phyloP scores from a whole-genome alignment of 352 stramenopile species.

The Phytopythium chamaehyphon region DNA sequence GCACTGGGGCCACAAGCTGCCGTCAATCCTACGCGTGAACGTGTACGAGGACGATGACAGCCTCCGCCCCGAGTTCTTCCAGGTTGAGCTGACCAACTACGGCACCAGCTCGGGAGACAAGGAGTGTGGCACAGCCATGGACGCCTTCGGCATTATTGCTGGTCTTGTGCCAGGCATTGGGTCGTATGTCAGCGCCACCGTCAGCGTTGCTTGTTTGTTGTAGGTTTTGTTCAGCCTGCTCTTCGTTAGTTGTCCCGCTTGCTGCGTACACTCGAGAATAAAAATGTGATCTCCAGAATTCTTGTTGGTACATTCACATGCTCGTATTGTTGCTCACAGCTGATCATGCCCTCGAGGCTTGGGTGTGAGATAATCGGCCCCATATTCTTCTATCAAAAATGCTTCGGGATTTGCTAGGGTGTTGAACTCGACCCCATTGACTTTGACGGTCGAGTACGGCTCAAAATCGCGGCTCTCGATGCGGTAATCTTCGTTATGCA shows the following conservation, averaged over 20 bases:
- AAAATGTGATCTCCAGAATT: too few relatives aligned
- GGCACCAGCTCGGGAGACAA: neutral
- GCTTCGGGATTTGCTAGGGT: constrained; percentile 37
- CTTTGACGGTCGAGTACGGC: constrained; percentile 23
- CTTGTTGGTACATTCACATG: too few relatives aligned
- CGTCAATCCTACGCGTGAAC: constrained; percentile 2
- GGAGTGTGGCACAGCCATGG: neutral
- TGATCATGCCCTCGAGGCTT: neutral
- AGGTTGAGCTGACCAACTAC: constrained; percentile 5
- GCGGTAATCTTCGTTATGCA: constrained; percentile 15
- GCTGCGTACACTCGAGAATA: too few relatives aligned
- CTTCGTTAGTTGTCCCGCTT: too few relatives aligned
- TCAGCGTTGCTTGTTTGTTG: constrained; percentile 1
- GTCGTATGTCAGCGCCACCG: constrained; percentile 1
- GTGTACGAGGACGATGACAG: constrained; percentile 8
- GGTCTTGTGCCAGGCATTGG: constrained; percentile 4
- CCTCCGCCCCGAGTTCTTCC: constrained; percentile 7
- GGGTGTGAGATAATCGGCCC: constrained; percentile 24
- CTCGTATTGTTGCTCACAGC: neutral
- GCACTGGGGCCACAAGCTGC: constrained; percentile 7
- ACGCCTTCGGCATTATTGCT: neutral
- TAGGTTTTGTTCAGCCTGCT: neutral
- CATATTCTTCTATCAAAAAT: constrained; percentile 45
- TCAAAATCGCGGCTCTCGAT: constrained; percentile 13
- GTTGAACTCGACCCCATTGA: constrained; percentile 33